Evolutionary conservation across 2,329 filamentous ascomycete genomes (phyloP).

Genomic region (Leptosphaerulina australis): DNA sequence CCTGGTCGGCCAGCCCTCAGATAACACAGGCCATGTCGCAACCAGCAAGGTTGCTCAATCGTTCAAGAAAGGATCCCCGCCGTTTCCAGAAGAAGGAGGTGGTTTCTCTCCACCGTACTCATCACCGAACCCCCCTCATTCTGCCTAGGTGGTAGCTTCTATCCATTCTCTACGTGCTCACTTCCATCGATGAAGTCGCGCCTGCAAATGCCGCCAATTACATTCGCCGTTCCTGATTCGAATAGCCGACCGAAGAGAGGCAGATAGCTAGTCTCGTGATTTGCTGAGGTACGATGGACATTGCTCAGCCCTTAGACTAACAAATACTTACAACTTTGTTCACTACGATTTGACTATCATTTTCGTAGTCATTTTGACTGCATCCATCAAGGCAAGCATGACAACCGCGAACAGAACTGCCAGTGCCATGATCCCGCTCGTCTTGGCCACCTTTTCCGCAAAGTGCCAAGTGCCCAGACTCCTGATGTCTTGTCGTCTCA

Average conservation of each 20-base stretch:
- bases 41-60: constrained; percentile 10
- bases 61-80: constrained; percentile 5
- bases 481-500: constrained; percentile 5
- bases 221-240: constrained; percentile 1
- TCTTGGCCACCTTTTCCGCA: constrained; percentile 16
- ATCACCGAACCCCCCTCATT: background rate
- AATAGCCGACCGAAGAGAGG: background rate
- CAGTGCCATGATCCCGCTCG: constrained; percentile 21
- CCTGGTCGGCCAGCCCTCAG: background rate
- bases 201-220: background rate
- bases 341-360: background rate
- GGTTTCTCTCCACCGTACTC: constrained; percentile 2
- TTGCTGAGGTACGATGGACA: background rate
- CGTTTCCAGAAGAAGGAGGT: constrained; percentile 15
- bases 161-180: background rate
- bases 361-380: background rate
- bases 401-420: constrained; percentile 6
- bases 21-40: constrained; percentile 13
- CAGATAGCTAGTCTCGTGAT: background rate
- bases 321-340: background rate
- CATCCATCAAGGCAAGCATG: constrained; percentile 3
- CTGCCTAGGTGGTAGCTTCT: background rate
- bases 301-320: constrained; percentile 2
- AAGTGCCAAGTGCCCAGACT: constrained; percentile 16
- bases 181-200: background rate